Percentiles rank a stretch among this genome's conserved stretches.
phyloP scores from a whole-genome alignment of 352 stramenopile species.

The Aphanomyces cochlioides region DNA sequence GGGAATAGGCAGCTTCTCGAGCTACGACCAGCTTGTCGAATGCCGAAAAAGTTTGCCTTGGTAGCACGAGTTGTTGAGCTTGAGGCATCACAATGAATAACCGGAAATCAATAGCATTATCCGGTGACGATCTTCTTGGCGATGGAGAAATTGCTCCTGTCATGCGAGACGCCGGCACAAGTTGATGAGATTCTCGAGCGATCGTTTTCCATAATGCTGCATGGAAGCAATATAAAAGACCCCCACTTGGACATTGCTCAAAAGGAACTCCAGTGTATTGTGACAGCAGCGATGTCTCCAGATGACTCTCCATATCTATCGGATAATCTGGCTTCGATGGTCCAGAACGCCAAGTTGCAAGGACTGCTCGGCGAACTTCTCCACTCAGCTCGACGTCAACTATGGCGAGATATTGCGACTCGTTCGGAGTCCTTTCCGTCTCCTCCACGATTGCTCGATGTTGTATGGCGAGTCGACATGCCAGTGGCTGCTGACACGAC shows the following conservation, averaged over 20 bases:
- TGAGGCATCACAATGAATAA: too few species aligned
- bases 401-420: slow-evolving; percentile 15
- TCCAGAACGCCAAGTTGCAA: slow-evolving; percentile 4
- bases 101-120: too few species aligned
- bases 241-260: slow-evolving; percentile 2
- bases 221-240: background rate
- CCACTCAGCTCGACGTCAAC: background rate
- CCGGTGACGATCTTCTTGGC: background rate
- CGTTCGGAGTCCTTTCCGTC: background rate
- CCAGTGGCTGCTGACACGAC: background rate
- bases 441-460: background rate
- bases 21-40: too few species aligned
- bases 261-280: background rate
- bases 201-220: background rate
- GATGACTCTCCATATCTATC: background rate
- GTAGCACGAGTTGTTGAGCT: too few species aligned
- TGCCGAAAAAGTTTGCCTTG: too few species aligned
- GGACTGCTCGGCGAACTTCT: slow-evolving; percentile 10
- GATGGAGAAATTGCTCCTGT: slow-evolving; percentile 18
- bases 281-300: slow-evolving; percentile 4
- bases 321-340: background rate
- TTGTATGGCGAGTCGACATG: slow-evolving; percentile 9
- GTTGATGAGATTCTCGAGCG: slow-evolving; percentile 14
- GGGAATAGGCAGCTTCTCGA: too few species aligned
- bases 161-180: slow-evolving; percentile 7